Conservation (phyloP, 2,329 filamentous ascomycete species). For the Calonectria henricotiae region DNA sequence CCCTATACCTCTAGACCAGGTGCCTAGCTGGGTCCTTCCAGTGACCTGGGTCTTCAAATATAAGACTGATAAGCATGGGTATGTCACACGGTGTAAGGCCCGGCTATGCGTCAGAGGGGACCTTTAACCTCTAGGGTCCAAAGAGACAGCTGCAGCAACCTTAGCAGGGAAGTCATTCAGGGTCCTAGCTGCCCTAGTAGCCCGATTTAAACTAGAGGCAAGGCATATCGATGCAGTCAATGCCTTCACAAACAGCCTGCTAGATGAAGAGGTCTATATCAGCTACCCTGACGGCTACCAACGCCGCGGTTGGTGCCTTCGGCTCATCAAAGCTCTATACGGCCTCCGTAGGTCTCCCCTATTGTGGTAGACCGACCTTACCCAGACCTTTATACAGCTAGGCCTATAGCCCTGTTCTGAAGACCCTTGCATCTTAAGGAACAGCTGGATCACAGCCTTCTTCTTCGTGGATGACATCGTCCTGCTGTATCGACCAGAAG, state of each 20-base stretch:
- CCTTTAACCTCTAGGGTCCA: neutral
- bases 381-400: conserved; percentile 5
- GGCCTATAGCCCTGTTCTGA: neutral
- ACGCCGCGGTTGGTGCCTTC: neutral
- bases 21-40: neutral
- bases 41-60: conserved; percentile 1
- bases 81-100: neutral
- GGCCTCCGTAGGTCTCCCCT: neutral
- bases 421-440: conserved; percentile 14
- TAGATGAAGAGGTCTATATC: conserved; percentile 31
- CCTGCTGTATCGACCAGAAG: neutral
- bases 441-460: conserved; percentile 11
- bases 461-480: conserved; percentile 19
- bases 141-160: neutral
- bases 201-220: neutral
- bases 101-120: neutral
- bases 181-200: neutral
- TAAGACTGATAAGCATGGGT: neutral
- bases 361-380: conserved; percentile 2
- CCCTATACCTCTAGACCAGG: neutral
- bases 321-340: neutral
- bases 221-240: neutral
- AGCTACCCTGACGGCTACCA: conserved; percentile 15
- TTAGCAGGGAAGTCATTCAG: neutral
- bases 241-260: conserved; percentile 26